phyloP scores from a whole-genome alignment of 2,329 filamentous ascomycete genomes.

The Calonectria multiphialidica region DNA sequence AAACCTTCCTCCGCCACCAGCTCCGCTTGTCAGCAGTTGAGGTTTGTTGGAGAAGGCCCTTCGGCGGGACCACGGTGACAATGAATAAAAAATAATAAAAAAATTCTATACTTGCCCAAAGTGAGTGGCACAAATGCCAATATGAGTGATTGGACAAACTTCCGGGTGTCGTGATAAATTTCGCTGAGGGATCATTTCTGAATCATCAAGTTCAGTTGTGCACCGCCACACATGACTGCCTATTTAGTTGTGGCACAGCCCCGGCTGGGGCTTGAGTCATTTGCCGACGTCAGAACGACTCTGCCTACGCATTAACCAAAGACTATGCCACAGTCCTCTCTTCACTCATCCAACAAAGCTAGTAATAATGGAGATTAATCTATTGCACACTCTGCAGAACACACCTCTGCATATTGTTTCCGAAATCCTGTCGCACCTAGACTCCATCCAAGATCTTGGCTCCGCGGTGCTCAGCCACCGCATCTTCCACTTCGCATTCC shows the following conservation, averaged over 20 bases:
- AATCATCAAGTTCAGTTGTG: neutral
- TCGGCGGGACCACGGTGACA: too few relatives aligned
- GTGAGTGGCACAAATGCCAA: too few relatives aligned
- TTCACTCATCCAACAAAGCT: neutral
- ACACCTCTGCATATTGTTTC: conserved; percentile 1
- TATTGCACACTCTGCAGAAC: neutral
- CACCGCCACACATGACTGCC: neutral
- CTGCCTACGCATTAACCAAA: neutral
- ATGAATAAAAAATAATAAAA: too few relatives aligned
- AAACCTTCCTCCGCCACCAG: too few relatives aligned
- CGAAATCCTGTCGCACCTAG: neutral
- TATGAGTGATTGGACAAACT: too few relatives aligned
- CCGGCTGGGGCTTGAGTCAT: neutral
- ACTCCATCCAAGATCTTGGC: neutral
- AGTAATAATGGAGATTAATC: neutral
- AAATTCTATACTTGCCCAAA: too few relatives aligned
- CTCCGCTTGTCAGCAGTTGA: too few relatives aligned
- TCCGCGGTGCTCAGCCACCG: neutral
- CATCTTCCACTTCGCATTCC: neutral
- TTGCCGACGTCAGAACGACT: neutral
- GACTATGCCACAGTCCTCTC: neutral
- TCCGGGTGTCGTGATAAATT: neutral
- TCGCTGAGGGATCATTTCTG: too few relatives aligned
- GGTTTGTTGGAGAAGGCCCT: too few relatives aligned
- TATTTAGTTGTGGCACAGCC: neutral